Percentiles rank a stretch among this genome's conserved stretches.
Evolutionary conservation across 179 eudicot species (phyloP).

Genomic region (Actinidia chinensis): DNA sequence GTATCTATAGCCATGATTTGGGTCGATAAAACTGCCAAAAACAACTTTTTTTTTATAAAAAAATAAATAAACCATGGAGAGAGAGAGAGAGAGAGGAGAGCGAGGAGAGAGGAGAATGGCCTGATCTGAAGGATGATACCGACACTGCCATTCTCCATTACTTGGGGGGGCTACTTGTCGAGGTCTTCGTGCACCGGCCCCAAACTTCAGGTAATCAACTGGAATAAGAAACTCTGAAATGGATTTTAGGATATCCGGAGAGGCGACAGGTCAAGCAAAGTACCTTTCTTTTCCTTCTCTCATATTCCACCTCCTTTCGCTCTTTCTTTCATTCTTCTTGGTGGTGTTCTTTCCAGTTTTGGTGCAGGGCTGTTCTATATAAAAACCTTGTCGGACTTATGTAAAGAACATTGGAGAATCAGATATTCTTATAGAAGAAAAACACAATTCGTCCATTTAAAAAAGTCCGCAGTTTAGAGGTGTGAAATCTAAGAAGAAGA

Average conservation of each 20-base stretch:
- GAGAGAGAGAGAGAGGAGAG: no score
- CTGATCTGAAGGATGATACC: not conserved
- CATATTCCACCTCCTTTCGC: not conserved
- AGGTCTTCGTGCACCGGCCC: not conserved
- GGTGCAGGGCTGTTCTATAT: not conserved
- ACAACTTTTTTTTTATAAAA: not conserved
- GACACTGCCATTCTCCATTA: not conserved
- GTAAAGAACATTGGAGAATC: not conserved
- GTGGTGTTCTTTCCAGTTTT: not conserved
- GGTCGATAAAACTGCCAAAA: not conserved
- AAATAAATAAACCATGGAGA: constrained; percentile 9
- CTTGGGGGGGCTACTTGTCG: not conserved
- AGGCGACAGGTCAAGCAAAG: not conserved
- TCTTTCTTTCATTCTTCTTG: not conserved
- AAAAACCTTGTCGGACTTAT: not conserved
- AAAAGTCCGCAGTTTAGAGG: no score
- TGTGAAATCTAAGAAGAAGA: no score
- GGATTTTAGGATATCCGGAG: not conserved
- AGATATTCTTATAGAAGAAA: not conserved
- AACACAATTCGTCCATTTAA: not conserved
- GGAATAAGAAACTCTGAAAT: not conserved
- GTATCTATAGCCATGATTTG: not conserved
- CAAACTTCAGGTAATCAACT: not conserved
- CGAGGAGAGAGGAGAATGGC: not conserved
- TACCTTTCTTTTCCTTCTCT: not conserved